Conservation (phyloP, 2,329 filamentous ascomycete genomes). For the Fusarium sp. region DNA sequence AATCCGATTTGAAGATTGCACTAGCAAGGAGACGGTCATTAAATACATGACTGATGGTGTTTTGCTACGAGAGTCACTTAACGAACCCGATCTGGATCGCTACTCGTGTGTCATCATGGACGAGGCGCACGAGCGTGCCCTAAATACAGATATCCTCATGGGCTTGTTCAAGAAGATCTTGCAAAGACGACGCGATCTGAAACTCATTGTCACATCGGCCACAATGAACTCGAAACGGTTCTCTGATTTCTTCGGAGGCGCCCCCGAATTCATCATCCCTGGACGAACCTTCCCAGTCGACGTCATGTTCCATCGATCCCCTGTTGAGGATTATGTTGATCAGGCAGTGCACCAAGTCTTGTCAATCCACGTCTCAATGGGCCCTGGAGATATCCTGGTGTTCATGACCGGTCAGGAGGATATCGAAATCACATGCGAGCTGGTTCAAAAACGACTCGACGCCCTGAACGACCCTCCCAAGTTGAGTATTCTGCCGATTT, state of each 20-base stretch:
- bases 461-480: conserved; percentile 94
- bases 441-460: conserved; percentile 87
- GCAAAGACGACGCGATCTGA: conserved; percentile 87
- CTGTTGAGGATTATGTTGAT: conserved; percentile 97
- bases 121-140: conserved; percentile 94
- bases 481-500: conserved; percentile 94
- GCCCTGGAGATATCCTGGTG: conserved; percentile 90
- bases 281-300: conserved; percentile 97
- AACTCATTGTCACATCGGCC: conserved; percentile 96
- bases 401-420: conserved; percentile 99
- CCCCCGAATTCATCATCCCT: conserved; percentile 95
- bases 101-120: conserved; percentile 99
- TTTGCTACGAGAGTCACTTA: conserved; percentile 89
- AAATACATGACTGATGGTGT: conserved; percentile 99
- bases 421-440: conserved; percentile 95
- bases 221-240: conserved; percentile 99
- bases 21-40: conserved; percentile 92
- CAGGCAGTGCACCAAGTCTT: conserved; percentile 95
- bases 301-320: conserved; percentile 92
- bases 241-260: conserved; percentile 94
- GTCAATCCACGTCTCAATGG: conserved; percentile 95
- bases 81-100: conserved; percentile 90
- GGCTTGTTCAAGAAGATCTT: conserved; percentile 97
- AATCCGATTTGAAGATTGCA: conserved; percentile 98
- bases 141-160: conserved; percentile 98